Base-by-base conservation (phyloP, 768 basidiomycete genomes). In the Suillus bovinus region DNA sequence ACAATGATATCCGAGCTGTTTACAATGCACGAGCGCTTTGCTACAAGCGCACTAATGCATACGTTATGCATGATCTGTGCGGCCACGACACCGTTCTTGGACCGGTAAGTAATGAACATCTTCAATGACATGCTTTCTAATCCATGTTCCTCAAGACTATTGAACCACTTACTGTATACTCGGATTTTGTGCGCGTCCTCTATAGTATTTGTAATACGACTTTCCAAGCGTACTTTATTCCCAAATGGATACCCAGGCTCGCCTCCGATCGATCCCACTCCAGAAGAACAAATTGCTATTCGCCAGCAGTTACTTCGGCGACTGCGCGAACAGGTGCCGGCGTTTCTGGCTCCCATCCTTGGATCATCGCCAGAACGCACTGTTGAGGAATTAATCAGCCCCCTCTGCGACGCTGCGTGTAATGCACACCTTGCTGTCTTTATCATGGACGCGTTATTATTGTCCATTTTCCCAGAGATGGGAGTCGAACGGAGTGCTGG, bases 241-340 rank as follows among this genome's bases (percentile, higher is more conserved):
- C 96, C 96, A 4, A 87, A 87, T 64, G 96, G 96, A 16, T 93
- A 93, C 75, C 94, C 94, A 1, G 91, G 84, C 0, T 85, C 87
- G 0, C 74, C 86, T 1, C 86, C 89, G 2, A 77, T 83, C 1
- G 91, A 93, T 49, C 96, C 95, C 20, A 86, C 88, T 0, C 77
- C 78, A 1, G 91, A 91, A 66, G 94, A 96, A 73, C 90, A 93
- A 66, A 77, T 78, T 2, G 81, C 77, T 38, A 78, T 93, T 55
- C 82, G 84, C 34, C 64, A 70, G 10, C 68, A 71, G 52, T 64
- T 85, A 5, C 75, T 82, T 50, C 61, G 67, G 59, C 69, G 82
- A 36, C 46, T 90, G 1, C 62, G 68, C 0, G 74, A 77, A 47
- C 41, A 74, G 7, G 62, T 86, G 4, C 84, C 87, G 2, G 13